These are phyloP conservation scores for Fusarium sp. DNA, from an alignment of 2,329 filamentous ascomycete species.

Conservation along the genomic window DNA sequence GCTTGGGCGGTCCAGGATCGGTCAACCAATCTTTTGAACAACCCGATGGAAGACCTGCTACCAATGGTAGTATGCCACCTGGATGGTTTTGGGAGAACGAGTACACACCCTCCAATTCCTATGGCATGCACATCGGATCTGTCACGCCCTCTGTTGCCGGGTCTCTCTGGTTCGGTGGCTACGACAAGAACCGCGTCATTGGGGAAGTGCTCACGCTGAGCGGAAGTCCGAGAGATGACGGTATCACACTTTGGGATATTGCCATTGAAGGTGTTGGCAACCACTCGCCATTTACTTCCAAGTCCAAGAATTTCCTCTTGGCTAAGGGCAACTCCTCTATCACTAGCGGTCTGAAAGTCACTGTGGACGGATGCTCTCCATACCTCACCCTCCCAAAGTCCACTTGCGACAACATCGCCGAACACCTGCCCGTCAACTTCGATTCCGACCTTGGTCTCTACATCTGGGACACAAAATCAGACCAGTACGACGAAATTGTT, in stretches of 20 bases:
- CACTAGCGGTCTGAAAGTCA: neutral
- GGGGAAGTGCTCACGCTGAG: neutral
- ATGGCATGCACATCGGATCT: constrained; percentile 3
- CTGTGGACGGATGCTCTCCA: neutral
- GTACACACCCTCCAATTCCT: neutral
- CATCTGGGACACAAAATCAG: neutral
- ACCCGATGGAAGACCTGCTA: neutral
- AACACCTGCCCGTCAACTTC: neutral
- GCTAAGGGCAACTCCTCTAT: neutral
- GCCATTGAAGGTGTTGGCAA: neutral
- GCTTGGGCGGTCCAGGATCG: neutral
- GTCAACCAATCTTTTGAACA: neutral
- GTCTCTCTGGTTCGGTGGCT: constrained; percentile 1
- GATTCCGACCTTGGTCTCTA: neutral
- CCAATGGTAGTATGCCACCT: neutral
- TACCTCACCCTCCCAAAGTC: constrained; percentile 7
- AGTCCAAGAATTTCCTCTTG: neutral
- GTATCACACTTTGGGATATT: constrained; percentile 1
- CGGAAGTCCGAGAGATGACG: neutral
- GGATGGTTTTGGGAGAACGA: constrained; percentile 2
- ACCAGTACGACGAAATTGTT: neutral
- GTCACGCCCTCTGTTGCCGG: neutral
- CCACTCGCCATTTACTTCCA: neutral
- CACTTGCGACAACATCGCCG: constrained; percentile 1
- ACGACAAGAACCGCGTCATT: neutral